phyloP scores from a whole-genome alignment of 108 stramenopile genomes.

The Nitzschia inconspicua region DNA sequence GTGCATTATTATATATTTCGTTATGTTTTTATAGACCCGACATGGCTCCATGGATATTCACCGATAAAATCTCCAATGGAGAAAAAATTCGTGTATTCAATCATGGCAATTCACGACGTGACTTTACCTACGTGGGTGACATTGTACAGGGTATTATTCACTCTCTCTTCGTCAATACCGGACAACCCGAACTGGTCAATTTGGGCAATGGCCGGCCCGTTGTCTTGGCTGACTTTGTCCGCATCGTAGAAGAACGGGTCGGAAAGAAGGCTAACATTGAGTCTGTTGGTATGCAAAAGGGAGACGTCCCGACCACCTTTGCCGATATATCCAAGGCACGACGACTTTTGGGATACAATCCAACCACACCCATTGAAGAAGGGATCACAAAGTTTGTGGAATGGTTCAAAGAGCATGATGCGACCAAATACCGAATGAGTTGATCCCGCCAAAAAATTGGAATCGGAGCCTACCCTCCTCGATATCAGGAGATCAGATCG shows the following conservation, averaged over 20 bases:
- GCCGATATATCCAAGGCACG: conserved; percentile 78
- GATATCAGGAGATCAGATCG: too few relatives aligned
- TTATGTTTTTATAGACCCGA: conserved; percentile 57
- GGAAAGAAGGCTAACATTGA: conserved; percentile 76
- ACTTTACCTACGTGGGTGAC: conserved; percentile 91
- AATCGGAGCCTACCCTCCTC: too few relatives aligned
- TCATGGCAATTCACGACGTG: conserved; percentile 84
- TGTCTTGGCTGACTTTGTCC: conserved; percentile 76
- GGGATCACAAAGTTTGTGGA: conserved; percentile 69
- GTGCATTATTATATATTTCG: neutral
- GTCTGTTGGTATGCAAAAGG: conserved; percentile 79
- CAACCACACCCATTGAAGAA: conserved; percentile 68
- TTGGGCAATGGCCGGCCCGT: conserved; percentile 92
- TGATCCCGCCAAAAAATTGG: neutral
- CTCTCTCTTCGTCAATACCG: conserved; percentile 66
- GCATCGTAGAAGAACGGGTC: conserved; percentile 61
- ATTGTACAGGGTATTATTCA: conserved; percentile 89
- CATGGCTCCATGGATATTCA: conserved; percentile 98
- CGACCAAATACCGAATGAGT: conserved; percentile 19
- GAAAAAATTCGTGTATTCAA: conserved; percentile 93
- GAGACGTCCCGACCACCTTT: conserved; percentile 85
- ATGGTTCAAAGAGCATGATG: conserved; percentile 54
- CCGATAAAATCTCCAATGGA: conserved; percentile 87
- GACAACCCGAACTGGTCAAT: conserved; percentile 57
- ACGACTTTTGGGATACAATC: conserved; percentile 69